Conservation (phyloP, 139 green algal genomes). For the Diplosphaera chodatii region DNA sequence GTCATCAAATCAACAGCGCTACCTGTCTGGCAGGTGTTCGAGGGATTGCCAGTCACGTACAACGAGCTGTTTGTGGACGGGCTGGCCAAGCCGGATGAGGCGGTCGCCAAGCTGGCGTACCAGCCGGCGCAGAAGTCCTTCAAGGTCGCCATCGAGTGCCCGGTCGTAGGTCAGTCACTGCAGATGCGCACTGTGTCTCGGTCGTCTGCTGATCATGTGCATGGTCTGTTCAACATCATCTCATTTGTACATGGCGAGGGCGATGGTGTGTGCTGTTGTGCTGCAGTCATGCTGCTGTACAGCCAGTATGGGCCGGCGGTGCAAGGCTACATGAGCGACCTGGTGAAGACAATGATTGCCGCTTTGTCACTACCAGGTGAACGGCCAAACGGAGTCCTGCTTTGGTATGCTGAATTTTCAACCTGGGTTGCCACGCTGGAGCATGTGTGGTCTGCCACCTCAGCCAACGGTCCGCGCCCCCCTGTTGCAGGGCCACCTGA, state of each 20-base stretch:
- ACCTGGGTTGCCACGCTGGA: too few relatives aligned
- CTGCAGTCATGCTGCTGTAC: constrained; percentile 76
- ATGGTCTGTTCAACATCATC: too few relatives aligned
- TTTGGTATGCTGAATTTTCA: not conserved
- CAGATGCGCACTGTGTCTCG: not conserved
- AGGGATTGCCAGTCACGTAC: constrained; percentile 25
- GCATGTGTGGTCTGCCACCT: too few relatives aligned
- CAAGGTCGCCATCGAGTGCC: constrained; percentile 82
- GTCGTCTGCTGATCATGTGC: not conserved
- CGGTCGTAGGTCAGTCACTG: constrained; percentile 53
- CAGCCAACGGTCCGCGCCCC: not conserved
- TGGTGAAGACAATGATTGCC: constrained; percentile 54
- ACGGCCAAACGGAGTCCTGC: too few relatives aligned
- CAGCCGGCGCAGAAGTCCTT: constrained; percentile 53
- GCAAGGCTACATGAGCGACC: constrained; percentile 1
- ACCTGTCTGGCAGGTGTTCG: constrained; percentile 37
- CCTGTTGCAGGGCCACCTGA: not conserved
- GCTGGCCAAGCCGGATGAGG: not conserved
- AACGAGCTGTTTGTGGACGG: constrained; percentile 23
- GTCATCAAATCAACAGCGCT: too few relatives aligned
- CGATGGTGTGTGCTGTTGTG: too few relatives aligned
- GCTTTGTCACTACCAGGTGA: constrained; percentile 35
- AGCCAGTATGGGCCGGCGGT: constrained; percentile 54
- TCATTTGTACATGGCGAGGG: too few relatives aligned
- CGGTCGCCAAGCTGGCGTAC: constrained; percentile 11